Evolutionary conservation across 257 asterid species (phyloP), one percentile per base, ranked within the genome.

Genomic region (Petunia axillaris): DNA sequence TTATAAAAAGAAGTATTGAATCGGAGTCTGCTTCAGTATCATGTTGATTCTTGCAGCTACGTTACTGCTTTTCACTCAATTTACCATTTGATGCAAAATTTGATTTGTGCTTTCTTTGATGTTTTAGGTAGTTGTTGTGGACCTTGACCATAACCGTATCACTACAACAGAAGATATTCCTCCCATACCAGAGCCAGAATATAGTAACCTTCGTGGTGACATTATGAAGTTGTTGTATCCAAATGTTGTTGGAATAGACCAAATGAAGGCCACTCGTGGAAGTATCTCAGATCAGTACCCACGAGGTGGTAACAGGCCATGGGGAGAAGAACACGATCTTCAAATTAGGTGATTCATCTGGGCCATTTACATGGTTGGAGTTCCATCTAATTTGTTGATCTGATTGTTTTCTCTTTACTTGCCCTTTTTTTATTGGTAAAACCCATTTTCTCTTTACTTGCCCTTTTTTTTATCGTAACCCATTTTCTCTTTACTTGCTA

Each of bases 91-190:
- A 48, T 36, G 62, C 38, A 50, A 35, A 35, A 35, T 73, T 36
- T 36, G 46, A 50, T 50, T 50, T 73, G 78, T 73, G 43, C 36
- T 73, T 71, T 70, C 75, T 53, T 64, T 62, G 79, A 71, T 83
- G 73, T 83, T 88, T 89, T 87, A 95, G 99, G 99, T 95, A 59
- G 99, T 95, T 14, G 91, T 95, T 84, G 99, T 95, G 80, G 97
- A 95, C 87, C 98, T 95, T 84, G 98, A 91, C 84, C 98, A 88
- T 85, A 93, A 95, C 89, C 89, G 85, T 87, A 89, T 93, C 81
- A 91, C 93, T 74, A 95, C 99, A 65, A 68, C 99, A 4, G 99
- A 93, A 89, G 99, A 95, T 38, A 95, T 95, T 85, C 99, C 99
- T 85, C 89, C 90, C 73, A 81, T 91, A 83, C 99, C 99, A 52